Base-by-base conservation (phyloP, 768 basidiomycete species). In the Pulveroboletus sp. region DNA sequence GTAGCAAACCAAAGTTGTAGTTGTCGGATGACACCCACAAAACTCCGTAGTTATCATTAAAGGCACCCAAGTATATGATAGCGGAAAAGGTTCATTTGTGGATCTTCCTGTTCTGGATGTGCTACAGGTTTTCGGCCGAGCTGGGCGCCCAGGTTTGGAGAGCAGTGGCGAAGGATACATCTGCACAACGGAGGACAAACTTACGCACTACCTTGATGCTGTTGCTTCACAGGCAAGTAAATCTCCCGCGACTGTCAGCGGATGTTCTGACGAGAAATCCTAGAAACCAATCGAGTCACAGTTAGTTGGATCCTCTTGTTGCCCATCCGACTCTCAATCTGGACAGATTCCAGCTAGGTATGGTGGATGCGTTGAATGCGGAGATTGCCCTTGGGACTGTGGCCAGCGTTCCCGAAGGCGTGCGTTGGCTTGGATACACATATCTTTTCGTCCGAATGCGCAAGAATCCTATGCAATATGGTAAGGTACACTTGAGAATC, bases 341-440 rank as follows among this genome's bases (percentile, higher is more conserved):
- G 50, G 5, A 45, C 43, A 85, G 83, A 68, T 97, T 99, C 67
- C 79, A 77, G 33, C 75, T 75, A 25, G 94, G 97, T 1, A 82
- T 98, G 69, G 75, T 87, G 38, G 94, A 99, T 61, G 77, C 95
- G 2, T 73, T 99, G 56, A 99, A 98, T 62, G 97, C 94, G 2
- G 97, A 99, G 64, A 87, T 99, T 44, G 77, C 94, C 9, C 78
- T 99, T 0, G 95, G 97, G 3, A 98, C 97, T 1, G 95, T 99
- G 21, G 79, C 91, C 1, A 94, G 81, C 57, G 78, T 85, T 32
- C 72, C 75, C 48, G 97, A 99, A 62, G 97, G 84, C 7, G 83
- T 95, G 13, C 84, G 84, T 53, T 99, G 97, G 97, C 72, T 99
- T 35, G 91, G 94, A 14, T 99, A 97, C 65, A 97, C 97, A 2